These are phyloP conservation scores for Celoporthe dispersa DNA, from an alignment of 2,329 filamentous ascomycete species.

Conservation along the genomic window DNA sequence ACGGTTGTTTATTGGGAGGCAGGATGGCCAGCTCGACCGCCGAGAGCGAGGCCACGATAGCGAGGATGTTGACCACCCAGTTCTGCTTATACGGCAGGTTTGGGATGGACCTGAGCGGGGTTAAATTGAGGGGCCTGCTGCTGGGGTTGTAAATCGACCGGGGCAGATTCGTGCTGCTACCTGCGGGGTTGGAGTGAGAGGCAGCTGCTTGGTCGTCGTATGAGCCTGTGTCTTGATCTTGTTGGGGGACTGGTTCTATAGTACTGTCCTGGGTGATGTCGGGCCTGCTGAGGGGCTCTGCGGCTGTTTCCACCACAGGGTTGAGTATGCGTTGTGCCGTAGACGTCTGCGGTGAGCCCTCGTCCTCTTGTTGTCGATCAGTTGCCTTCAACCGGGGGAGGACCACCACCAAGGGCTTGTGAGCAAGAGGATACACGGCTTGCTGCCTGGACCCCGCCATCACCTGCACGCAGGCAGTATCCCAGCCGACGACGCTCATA, in stretches of 20 bases:
- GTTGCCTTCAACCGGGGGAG: too few relatives aligned
- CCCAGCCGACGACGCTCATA: constrained; percentile 53
- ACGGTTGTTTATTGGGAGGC: constrained; percentile 42
- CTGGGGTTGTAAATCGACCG: constrained; percentile 46
- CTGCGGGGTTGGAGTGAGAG: constrained; percentile 11
- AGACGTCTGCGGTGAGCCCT: not conserved
- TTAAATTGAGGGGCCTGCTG: constrained; percentile 54
- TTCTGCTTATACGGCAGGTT: constrained; percentile 61
- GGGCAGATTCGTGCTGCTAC: constrained; percentile 35
- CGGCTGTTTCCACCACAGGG: not conserved
- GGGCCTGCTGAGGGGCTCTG: not conserved
- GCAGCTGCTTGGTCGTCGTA: constrained; percentile 14
- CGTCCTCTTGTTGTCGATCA: not conserved
- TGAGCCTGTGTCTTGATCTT: constrained; percentile 18
- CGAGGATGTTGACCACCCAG: constrained; percentile 61
- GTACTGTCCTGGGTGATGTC: not conserved
- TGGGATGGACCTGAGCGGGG: constrained; percentile 53
- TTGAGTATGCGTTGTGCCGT: not conserved
- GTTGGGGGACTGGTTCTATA: constrained; percentile 16
- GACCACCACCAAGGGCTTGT: not conserved
- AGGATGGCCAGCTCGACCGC: constrained; percentile 53
- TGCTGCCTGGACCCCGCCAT: constrained; percentile 18
- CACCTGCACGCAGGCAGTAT: constrained; percentile 44
- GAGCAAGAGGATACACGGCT: not conserved
- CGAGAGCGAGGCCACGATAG: constrained; percentile 52